phyloP scores from a whole-genome alignment of 2,329 filamentous ascomycete genomes.

The Cadophora sp. region DNA sequence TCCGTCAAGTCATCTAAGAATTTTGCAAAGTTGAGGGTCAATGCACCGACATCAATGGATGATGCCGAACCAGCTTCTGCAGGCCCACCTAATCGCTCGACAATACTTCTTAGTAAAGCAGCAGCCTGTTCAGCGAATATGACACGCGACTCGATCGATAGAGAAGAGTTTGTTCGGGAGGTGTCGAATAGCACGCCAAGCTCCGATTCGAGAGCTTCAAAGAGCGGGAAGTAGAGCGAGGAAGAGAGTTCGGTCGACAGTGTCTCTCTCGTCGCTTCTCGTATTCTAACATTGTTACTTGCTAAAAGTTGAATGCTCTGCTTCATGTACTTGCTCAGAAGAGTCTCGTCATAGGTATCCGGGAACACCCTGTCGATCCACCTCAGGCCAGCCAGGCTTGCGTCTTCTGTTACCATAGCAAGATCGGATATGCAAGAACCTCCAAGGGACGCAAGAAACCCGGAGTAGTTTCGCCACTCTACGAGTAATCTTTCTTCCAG shows the following conservation, averaged over 20 bases:
- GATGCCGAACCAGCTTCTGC: constrained; percentile 67
- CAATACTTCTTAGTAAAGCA: constrained; percentile 66
- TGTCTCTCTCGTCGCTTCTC: constrained; percentile 71
- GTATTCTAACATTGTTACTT: constrained; percentile 67
- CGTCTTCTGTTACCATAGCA: constrained; percentile 60
- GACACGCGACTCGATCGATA: constrained; percentile 64
- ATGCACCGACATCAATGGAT: constrained; percentile 66
- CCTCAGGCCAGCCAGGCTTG: constrained; percentile 59
- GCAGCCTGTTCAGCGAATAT: constrained; percentile 73
- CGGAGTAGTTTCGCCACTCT: constrained; percentile 74
- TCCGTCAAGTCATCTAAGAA: constrained; percentile 67
- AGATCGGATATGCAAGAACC: constrained; percentile 70
- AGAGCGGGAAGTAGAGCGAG: constrained; percentile 65
- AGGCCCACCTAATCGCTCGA: constrained; percentile 68
- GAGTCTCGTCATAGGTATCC: constrained; percentile 65
- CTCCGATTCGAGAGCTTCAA: constrained; percentile 69
- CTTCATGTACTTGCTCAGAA: constrained; percentile 65
- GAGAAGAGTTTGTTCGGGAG: constrained; percentile 56
- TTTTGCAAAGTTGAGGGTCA: constrained; percentile 71
- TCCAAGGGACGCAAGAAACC: constrained; percentile 70
- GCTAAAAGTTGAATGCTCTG: constrained; percentile 70
- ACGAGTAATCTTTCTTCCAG: constrained; percentile 62
- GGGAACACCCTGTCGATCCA: constrained; percentile 66
- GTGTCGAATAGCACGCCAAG: constrained; percentile 68
- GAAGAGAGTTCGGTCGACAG: constrained; percentile 70